Base-by-base conservation (phyloP, 345 rosid genomes). In the Boechera retrofracta region DNA sequence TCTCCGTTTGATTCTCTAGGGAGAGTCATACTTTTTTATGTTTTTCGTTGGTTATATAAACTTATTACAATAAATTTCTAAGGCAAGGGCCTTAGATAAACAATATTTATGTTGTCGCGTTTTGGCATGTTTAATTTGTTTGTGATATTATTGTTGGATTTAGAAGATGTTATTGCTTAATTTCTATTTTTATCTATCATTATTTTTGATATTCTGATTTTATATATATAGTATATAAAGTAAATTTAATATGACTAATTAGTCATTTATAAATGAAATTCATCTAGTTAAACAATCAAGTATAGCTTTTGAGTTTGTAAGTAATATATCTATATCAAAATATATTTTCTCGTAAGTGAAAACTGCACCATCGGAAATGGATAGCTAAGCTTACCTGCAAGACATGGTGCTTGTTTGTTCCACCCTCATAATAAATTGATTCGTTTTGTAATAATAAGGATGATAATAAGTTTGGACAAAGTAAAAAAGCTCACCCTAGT, bases 61-160 rank as follows among this genome's bases (percentile, higher is more conserved):
- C 21, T 58, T 48, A 2, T 58, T 55, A 12, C 16, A 54, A 64
- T 47, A 55, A 36, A 36, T 64, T 12, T 55, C 45, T 18, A 64
- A 71, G 72, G 76, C 48, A 54, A 8, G 75, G 41, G 12, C 76
- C 76, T 71, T 77, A 64, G 29, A 64, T 47, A 54, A 54, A 77
- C 75, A 54, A 6, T 52, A 10, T 76, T 66, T 59, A 16, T 67
- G 53, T 3, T 57, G 59, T 41, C 51, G 64, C 36, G 4, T 47
- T 15, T 70, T 54, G 75, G 65, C 49, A 63, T 62, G n/a, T 42
- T 48, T 44, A 12, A 12, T 44, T 47, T 53, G 12, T 29, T 35
- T 64, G 13, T 67, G 28, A 7, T 54, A 33, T 44, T 69, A 5
- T 38, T 58, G 62, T 55, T 48, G 55, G 55, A 18, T 18, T 49